These are phyloP conservation scores for Allium fistulosum DNA, from an alignment of 106 monocot species.

Conservation along the genomic window DNA sequence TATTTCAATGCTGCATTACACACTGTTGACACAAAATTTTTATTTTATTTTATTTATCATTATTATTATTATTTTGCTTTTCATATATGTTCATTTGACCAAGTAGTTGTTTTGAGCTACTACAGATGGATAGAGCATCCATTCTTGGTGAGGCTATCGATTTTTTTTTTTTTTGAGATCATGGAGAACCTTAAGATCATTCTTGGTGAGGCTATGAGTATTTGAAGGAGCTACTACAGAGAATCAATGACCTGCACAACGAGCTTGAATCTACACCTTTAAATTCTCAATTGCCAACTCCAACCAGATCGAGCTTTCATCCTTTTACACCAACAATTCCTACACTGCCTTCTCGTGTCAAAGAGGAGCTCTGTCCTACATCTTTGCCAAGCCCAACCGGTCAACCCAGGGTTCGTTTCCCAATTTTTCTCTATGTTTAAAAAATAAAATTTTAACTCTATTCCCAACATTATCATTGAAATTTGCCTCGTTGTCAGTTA, in stretches of 20 bases:
- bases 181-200: too few relatives aligned
- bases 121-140: slow-evolving; percentile 85
- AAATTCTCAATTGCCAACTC: slow-evolving; percentile 24
- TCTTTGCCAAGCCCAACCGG: slow-evolving; percentile 40
- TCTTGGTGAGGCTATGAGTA: too few relatives aligned
- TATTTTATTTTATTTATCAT: too few relatives aligned
- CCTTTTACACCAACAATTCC: slow-evolving; percentile 54
- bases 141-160: slow-evolving; percentile 87
- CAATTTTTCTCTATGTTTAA: neutral
- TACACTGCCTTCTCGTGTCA: slow-evolving; percentile 45
- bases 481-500: too few relatives aligned
- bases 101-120: too few relatives aligned
- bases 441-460: too few relatives aligned
- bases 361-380: slow-evolving; percentile 44
- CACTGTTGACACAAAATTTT: too few relatives aligned
- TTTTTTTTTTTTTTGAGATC: too few relatives aligned
- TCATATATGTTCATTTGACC: too few relatives aligned
- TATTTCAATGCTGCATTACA: too few relatives aligned
- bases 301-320: slow-evolving; percentile 31
- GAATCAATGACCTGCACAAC: slow-evolving; percentile 77
- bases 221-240: slow-evolving; percentile 75
- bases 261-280: slow-evolving; percentile 53
- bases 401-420: slow-evolving; percentile 39
- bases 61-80: too few relatives aligned
- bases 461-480: too few relatives aligned